Base-by-base conservation (phyloP, 305 asterid species). In the Fraxinus albicans region DNA sequence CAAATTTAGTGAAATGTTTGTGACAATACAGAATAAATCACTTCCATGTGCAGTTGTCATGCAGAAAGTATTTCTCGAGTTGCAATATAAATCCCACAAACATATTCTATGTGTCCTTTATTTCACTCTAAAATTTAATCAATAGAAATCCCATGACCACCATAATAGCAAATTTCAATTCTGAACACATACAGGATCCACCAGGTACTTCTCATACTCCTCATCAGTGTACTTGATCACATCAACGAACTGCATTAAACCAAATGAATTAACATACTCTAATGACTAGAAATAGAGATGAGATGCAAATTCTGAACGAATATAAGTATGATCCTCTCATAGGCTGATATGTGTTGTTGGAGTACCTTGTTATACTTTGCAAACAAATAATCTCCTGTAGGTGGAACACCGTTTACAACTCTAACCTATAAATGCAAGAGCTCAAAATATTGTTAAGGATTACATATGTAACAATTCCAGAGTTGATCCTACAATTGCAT, bases 351-450 rank as follows among this genome's bases (percentile, higher is more conserved):
- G 53, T 27, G 25, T 31, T 23, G 73, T 36, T 79, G 73, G 67
- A 82, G 80, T 86, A 92, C 98, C 94, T 96, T 96, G 89, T 96
- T 94, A 85, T 83, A 94, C 92, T 94, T 96, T 50, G 99, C 98
- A 86, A 96, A 96, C 4, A 97, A 93, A 88, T 96, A 96, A 87
- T 96, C 99, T 58, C 96, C 97, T 0, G 94, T 93, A 1, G 99
- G 98, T 1, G 97, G 95, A 80, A 90, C 92, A 47, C 96, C 95
- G 85, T 96, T 96, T 29, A 96, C 98, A 84, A 96, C 98, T 87
- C 98, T 92, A 80, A 94, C 99, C 99, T 96, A 86, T 84, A 87
- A 85, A 81, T 76, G 76, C 23, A 83, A 70, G 80, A 82, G 33
- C 44, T 73, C 77, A 78, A 50, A 31, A 81, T 55, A 78, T 80